Conservation (phyloP, 2,329 filamentous ascomycete genomes). For the Aspergillus quadricinctus region DNA sequence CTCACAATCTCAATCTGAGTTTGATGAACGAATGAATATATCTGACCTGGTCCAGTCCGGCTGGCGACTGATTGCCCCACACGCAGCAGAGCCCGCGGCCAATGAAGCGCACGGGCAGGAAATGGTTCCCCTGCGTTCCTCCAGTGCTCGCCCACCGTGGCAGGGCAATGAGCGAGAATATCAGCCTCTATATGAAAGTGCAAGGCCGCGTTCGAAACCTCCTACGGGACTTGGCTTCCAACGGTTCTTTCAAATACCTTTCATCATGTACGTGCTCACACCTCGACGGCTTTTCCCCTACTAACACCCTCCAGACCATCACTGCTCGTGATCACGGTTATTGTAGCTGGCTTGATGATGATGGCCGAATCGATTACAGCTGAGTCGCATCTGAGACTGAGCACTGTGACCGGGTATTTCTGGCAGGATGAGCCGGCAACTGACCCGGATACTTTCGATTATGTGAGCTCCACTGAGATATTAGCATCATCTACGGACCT, state of each 20-base stretch:
- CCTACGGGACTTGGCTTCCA: not conserved
- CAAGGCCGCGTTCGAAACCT: not conserved
- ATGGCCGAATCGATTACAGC: slow-evolving; percentile 15
- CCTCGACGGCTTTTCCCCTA: not conserved
- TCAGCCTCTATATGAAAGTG: not conserved
- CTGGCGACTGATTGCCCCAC: not conserved
- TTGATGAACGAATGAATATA: not conserved
- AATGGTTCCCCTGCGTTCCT: not conserved
- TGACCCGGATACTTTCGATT: slow-evolving; percentile 46
- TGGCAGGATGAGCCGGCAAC: slow-evolving; percentile 48
- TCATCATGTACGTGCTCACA: not conserved
- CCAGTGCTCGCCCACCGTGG: not conserved
- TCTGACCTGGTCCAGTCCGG: not conserved
- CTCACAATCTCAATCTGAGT: not conserved
- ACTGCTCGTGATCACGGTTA: slow-evolving; percentile 6
- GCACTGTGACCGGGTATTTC: slow-evolving; percentile 47
- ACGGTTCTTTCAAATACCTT: not conserved
- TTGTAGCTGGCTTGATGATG: slow-evolving; percentile 7
- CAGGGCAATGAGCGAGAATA: not conserved
- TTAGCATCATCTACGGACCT: not conserved
- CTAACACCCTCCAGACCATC: not conserved
- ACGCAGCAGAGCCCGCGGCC: not conserved
- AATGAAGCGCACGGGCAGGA: not conserved
- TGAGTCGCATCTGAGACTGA: slow-evolving; percentile 29
- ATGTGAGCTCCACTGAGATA: slow-evolving; percentile 32